Evolutionary conservation across 75 land plant species (phyloP).

Genomic region (Chamaecyparis obtusa): DNA sequence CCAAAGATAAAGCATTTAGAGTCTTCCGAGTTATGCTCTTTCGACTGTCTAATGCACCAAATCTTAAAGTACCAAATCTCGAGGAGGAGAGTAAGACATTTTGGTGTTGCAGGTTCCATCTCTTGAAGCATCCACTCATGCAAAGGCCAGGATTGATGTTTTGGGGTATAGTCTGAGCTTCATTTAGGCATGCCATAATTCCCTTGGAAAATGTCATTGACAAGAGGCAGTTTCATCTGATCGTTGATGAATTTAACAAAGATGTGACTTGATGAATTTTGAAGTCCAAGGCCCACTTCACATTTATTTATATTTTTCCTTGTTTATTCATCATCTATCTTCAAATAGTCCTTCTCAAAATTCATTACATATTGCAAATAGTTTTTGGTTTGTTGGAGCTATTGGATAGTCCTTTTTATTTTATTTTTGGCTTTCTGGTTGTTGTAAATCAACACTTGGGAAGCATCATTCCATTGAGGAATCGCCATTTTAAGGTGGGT

Average conservation of each 20-base stretch:
- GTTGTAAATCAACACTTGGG: not conserved
- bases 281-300: not conserved
- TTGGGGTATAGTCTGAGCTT: slow-evolving; percentile 21
- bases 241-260: slow-evolving; percentile 14
- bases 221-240: slow-evolving; percentile 7
- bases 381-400: not conserved
- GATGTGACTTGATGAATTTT: slow-evolving; percentile 12
- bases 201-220: slow-evolving; percentile 21
- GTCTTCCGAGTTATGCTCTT: slow-evolving; percentile 18
- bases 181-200: slow-evolving; percentile 30
- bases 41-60: not conserved
- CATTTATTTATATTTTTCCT: not conserved
- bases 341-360: not conserved
- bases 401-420: not conserved
- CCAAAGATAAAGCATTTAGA: slow-evolving; percentile 20
- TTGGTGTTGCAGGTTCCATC: slow-evolving; percentile 11
- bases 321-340: not conserved
- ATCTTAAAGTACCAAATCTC: not conserved
- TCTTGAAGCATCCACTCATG: slow-evolving; percentile 23
- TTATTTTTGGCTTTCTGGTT: not conserved
- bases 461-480: not conserved
- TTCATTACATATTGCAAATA: not conserved
- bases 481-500: not conserved
- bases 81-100: not conserved
- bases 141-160: slow-evolving; percentile 27